Conservation (phyloP, 768 basidiomycete genomes). For the Mrakia blollopis region DNA sequence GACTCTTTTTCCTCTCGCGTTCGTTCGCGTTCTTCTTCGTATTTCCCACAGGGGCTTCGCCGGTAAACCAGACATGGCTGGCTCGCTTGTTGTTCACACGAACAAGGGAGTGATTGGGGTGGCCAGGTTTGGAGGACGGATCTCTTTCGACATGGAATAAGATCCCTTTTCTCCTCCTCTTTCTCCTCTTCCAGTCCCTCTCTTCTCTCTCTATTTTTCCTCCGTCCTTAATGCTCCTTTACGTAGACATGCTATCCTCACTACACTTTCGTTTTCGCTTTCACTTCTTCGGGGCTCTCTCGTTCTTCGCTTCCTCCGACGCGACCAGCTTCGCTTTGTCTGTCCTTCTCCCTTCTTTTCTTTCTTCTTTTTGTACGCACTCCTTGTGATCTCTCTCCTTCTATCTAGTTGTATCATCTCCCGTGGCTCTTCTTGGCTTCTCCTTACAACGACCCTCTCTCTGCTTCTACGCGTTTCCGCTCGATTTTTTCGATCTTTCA, state of each 20-base stretch:
- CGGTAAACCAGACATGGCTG: not conserved
- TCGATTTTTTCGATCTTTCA: not conserved
- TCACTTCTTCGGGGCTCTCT: not conserved
- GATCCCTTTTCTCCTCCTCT: not conserved
- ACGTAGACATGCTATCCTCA: not conserved
- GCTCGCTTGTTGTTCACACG: not conserved
- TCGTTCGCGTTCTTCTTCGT: not conserved
- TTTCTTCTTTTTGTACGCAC: no score
- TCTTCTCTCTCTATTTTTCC: not conserved
- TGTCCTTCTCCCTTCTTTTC: no score
- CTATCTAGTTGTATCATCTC: no score
- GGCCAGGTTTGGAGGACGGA: constrained; percentile 8
- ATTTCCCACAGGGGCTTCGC: not conserved
- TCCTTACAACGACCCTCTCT: no score
- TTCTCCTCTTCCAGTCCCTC: not conserved
- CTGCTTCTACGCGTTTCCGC: no score
- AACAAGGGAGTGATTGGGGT: constrained; percentile 4
- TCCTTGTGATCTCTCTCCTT: no score
- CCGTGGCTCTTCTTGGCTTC: no score
- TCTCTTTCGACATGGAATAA: not conserved
- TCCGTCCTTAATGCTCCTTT: no score
- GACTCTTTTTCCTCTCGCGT: not conserved
- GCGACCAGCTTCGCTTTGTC: no score
- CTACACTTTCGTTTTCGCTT: not conserved
- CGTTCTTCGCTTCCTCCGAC: no score